phyloP scores from a whole-genome alignment of 306 rosid species.

The Sicyos baderoa region DNA sequence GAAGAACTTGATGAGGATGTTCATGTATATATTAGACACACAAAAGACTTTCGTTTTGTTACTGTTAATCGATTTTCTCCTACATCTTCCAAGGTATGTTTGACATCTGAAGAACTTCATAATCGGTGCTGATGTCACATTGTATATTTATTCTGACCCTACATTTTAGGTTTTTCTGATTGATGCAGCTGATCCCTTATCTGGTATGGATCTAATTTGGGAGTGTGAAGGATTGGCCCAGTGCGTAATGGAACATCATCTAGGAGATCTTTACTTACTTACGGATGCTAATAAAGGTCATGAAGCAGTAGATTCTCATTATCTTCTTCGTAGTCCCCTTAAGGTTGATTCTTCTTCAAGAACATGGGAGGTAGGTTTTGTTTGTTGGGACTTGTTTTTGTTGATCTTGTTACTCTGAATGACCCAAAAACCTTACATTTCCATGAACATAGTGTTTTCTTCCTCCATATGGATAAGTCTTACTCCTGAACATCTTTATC shows the following conservation, averaged over 20 bases:
- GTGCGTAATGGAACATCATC: conserved; percentile 81
- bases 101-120: conserved; percentile 17
- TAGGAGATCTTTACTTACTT: conserved; percentile 61
- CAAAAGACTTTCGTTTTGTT: conserved; percentile 73
- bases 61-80: conserved; percentile 58
- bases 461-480: not conserved
- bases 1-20: conserved; percentile 66
- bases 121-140: conserved; percentile 4
- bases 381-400: not conserved
- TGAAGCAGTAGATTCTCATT: conserved; percentile 56
- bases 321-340: conserved; percentile 54
- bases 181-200: conserved; percentile 85
- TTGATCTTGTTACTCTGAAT: not conserved
- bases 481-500: not conserved
- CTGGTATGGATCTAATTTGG: conserved; percentile 75
- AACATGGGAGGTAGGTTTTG: conserved; percentile 72
- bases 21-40: conserved; percentile 52
- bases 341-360: conserved; percentile 40
- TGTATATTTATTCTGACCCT: conserved; percentile 31
- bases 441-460: not conserved
- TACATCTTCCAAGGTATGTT: conserved; percentile 81
- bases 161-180: conserved; percentile 75
- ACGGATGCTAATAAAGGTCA: conserved; percentile 74
- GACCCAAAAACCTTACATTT: not conserved
- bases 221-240: conserved; percentile 67